Conservation (phyloP, 1,139 yeast genomes). For the Geotrichum phurueaensis region DNA sequence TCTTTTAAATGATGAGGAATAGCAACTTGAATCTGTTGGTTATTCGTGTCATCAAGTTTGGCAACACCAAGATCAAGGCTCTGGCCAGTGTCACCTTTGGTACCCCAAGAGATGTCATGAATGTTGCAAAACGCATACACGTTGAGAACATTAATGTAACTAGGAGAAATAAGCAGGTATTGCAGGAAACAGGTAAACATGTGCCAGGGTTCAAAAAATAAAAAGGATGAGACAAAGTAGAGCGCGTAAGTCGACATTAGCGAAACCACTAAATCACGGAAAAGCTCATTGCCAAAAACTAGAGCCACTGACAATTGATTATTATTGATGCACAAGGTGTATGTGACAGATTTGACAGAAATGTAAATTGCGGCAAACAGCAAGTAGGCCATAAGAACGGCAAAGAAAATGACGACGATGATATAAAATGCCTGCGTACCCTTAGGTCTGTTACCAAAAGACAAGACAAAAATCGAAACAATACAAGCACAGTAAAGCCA, state of each 20-base stretch:
- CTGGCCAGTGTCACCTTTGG: constrained; percentile 62
- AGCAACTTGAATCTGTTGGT: constrained; percentile 46
- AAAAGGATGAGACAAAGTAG: constrained; percentile 67
- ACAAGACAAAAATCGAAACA: constrained; percentile 81
- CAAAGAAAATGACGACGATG: constrained; percentile 79
- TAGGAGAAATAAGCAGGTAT: constrained; percentile 64
- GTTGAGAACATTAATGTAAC: constrained; percentile 70
- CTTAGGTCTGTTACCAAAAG: constrained; percentile 91
- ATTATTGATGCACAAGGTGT: constrained; percentile 38
- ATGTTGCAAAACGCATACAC: constrained; percentile 82
- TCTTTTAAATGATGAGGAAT: constrained; percentile 61
- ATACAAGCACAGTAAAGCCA: constrained; percentile 87
- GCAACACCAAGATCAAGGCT: constrained; percentile 66
- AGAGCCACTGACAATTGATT: constrained; percentile 43
- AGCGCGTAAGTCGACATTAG: constrained; percentile 80
- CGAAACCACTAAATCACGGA: constrained; percentile 81
- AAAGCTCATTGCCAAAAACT: constrained; percentile 57
- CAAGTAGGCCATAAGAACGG: constrained; percentile 86
- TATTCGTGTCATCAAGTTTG: constrained; percentile 48
- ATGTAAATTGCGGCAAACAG: constrained; percentile 81
- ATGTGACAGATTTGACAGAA: constrained; percentile 65
- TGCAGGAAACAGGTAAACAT: constrained; percentile 69
- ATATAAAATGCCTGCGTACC: constrained; percentile 82
- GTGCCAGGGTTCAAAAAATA: constrained; percentile 75
- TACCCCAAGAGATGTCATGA: constrained; percentile 86